These are phyloP conservation scores for Coemansia brasiliensis DNA, from an alignment of 192 early-diverging fungal species.

Conservation along the genomic window DNA sequence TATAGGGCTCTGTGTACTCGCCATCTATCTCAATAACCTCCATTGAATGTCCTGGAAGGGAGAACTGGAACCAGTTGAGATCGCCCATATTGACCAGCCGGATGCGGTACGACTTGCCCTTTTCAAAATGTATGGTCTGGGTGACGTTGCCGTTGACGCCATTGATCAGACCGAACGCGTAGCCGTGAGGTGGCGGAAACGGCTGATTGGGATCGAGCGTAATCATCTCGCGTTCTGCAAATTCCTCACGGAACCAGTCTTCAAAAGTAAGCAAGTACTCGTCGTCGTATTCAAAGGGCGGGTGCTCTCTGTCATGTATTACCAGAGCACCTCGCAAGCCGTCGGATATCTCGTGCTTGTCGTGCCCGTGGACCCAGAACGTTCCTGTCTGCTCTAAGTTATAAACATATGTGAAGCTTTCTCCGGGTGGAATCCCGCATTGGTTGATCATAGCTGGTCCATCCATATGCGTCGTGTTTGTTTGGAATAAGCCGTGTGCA, in stretches of 20 bases:
- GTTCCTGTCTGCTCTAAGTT: slow-evolving; percentile 68
- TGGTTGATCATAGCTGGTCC: slow-evolving; percentile 68
- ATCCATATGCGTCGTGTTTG: slow-evolving; percentile 65
- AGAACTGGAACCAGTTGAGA: slow-evolving; percentile 66
- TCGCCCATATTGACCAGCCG: slow-evolving; percentile 77
- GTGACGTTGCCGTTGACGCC: slow-evolving; percentile 51
- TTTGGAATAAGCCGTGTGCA: slow-evolving; percentile 78
- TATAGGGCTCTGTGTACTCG: slow-evolving; percentile 57
- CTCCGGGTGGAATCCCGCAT: slow-evolving; percentile 70
- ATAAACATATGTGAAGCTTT: slow-evolving; percentile 65
- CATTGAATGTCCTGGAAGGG: slow-evolving; percentile 73
- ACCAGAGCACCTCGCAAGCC: slow-evolving; percentile 73
- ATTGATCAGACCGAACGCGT: slow-evolving; percentile 41
- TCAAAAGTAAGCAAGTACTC: slow-evolving; percentile 63
- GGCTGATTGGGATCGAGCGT: slow-evolving; percentile 52
- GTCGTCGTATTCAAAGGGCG: slow-evolving; percentile 62
- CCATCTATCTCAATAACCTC: slow-evolving; percentile 81
- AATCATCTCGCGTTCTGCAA: slow-evolving; percentile 48
- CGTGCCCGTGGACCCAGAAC: slow-evolving; percentile 81
- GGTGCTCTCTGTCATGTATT: slow-evolving; percentile 52
- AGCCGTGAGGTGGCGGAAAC: slow-evolving; percentile 65
- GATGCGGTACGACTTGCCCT: slow-evolving; percentile 77
- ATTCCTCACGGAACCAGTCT: slow-evolving; percentile 71
- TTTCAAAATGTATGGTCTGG: slow-evolving; percentile 59
- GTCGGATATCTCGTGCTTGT: slow-evolving; percentile 72